A percentile compares a stretch with the other conserved stretches of the same genome.
Evolutionary conservation across 2,329 filamentous ascomycete species (phyloP).

Genomic region (Incumbomyces delicatus): DNA sequence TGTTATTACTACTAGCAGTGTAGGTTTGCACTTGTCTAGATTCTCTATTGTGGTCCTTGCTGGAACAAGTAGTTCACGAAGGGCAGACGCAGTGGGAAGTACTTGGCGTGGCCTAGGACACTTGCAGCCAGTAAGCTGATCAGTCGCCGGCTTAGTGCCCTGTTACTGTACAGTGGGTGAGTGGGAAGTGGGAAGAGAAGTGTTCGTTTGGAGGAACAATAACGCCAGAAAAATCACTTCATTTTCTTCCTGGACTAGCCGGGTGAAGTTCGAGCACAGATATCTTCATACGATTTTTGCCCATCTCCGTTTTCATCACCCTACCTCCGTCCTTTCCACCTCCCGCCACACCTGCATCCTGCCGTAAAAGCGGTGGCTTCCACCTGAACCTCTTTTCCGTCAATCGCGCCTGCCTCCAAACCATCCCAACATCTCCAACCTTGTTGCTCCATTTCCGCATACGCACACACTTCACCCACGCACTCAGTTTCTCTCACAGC

Average conservation of each 20-base stretch:
- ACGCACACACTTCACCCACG: conserved; percentile 11
- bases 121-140: not conserved
- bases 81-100: not conserved
- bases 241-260: conserved; percentile 6
- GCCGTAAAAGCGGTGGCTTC: too few species aligned
- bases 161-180: too few species aligned
- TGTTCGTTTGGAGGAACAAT: not conserved
- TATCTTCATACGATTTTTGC: too few species aligned
- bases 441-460: conserved; percentile 12
- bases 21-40: too few species aligned
- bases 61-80: not conserved
- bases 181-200: too few species aligned
- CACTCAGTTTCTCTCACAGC: conserved; percentile 9
- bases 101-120: not conserved
- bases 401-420: conserved; percentile 15
- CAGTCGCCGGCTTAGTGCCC: not conserved
- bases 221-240: conserved; percentile 8
- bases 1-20: too few species aligned
- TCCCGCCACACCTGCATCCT: conserved; percentile 7
- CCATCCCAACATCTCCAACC: conserved; percentile 16
- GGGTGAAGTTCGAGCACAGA: too few species aligned
- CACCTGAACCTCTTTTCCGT: conserved; percentile 12
- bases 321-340: conserved; percentile 13
- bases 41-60: too few species aligned
- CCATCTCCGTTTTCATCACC: not conserved